Base-by-base conservation (phyloP, 108 stramenopile genomes). In the Skeletonema menzelii region DNA sequence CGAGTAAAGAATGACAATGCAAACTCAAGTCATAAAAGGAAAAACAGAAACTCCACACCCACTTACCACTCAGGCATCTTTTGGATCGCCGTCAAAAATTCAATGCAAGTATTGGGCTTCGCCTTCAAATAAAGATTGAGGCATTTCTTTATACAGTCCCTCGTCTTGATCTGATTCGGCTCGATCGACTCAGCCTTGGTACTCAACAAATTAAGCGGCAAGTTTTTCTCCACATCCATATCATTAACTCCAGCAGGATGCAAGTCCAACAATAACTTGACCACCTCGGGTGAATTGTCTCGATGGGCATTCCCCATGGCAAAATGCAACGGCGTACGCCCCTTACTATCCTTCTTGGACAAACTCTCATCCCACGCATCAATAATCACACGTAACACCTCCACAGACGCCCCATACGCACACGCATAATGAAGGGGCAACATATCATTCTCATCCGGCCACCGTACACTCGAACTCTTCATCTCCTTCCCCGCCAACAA, bases 371-470 rank as follows among this genome's bases (percentile, higher is more conserved):
- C 87, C 69, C 85, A 90, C 6, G 82, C 83, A 32, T 88, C 72
- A 20, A 76, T 82, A 30, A 94, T 75, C 13, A 87, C 89, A 49
- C 70, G 67, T 17, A 91, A 46, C 3, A 91, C 92, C 46, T 65
- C 83, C 14, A 80, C 65, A 24, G 67, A 65, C 3, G 86, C 83
- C 4, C 92, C 92, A 70, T 94, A 94, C 26, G 90, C 92, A 77
- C 86, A 89, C 7, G 92, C 92, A 67, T 89, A 90, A 62, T 90
- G 92, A 67, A 94, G 83, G 5, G 92, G 89, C 15, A 93, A 70
- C 90, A 94, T 91, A 2, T 84, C 82, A 31, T 87, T 86, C 44
- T 73, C 71, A 70, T 91, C 90, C 17, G 84, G 63, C 53, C 88
- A 59, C 46, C 49, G 22, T 0, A 53, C 49, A 22, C 81, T 77